Conservation (phyloP, 2,329 filamentous ascomycete species). For the Cladosporium velox region DNA sequence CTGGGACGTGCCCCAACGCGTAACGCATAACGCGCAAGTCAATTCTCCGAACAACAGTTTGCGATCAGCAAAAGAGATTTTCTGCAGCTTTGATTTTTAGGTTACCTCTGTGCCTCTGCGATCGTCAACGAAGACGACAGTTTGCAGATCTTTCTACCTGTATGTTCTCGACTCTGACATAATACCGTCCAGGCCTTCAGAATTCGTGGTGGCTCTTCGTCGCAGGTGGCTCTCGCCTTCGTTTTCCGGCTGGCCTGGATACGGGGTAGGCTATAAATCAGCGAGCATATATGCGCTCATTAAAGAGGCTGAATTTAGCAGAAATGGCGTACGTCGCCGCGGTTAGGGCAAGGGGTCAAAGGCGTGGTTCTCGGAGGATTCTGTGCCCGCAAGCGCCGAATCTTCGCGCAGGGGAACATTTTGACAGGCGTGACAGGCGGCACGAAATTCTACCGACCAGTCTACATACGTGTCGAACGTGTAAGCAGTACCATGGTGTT, state of each 20-base stretch:
- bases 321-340: not conserved
- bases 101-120: not conserved
- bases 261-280: not conserved
- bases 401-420: not conserved
- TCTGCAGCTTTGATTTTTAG: not conserved
- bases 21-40: not conserved
- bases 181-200: not conserved
- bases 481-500: not conserved
- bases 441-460: not conserved
- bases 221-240: not conserved
- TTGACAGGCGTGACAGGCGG: conserved; percentile 3
- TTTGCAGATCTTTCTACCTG: not conserved
- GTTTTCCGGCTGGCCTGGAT: not conserved
- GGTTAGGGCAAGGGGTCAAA: not conserved
- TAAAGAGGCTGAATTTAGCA: not conserved
- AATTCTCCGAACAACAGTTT: not conserved
- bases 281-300: conserved; percentile 7
- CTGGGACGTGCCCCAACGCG: not conserved
- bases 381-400: not conserved
- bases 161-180: not conserved
- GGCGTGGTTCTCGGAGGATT: conserved; percentile 2
- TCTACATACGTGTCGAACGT: not conserved
- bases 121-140: not conserved
- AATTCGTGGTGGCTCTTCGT: not conserved
- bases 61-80: not conserved